Conservation (phyloP, 805 yeast species). For the Saccharomycopsis sp. region DNA sequence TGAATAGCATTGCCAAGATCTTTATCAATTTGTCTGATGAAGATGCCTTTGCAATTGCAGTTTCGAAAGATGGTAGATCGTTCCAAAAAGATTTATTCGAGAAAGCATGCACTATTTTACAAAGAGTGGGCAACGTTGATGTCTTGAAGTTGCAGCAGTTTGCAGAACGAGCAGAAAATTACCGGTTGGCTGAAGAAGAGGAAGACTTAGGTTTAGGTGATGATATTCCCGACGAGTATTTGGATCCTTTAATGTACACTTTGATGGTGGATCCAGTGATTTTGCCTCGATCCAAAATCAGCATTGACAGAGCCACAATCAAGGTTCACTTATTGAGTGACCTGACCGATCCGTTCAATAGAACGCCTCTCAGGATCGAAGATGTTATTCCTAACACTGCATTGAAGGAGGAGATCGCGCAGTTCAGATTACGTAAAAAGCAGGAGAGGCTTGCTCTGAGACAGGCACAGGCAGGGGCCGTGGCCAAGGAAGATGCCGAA, state of each 20-base stretch:
- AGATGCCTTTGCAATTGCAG: slow-evolving; percentile 64
- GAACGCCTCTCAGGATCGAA: slow-evolving; percentile 83
- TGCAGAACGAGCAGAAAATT: slow-evolving; percentile 57
- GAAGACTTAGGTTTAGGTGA: slow-evolving; percentile 79
- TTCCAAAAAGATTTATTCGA: slow-evolving; percentile 60
- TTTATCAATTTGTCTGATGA: slow-evolving; percentile 66
- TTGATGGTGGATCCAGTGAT: slow-evolving; percentile 94
- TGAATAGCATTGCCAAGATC: slow-evolving; percentile 65
- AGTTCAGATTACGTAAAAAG: slow-evolving; percentile 45
- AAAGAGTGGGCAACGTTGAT: slow-evolving; percentile 47
- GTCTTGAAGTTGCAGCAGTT: slow-evolving; percentile 48
- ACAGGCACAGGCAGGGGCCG: not conserved
- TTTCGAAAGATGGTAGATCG: slow-evolving; percentile 89
- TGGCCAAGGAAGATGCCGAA: slow-evolving; percentile 18
- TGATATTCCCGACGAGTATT: slow-evolving; percentile 91
- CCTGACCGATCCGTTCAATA: slow-evolving; percentile 94
- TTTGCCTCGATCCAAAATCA: slow-evolving; percentile 80
- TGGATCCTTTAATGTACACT: slow-evolving; percentile 95
- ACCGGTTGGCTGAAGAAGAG: slow-evolving; percentile 58
- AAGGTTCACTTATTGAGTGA: slow-evolving; percentile 91
- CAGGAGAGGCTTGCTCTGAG: slow-evolving; percentile 22
- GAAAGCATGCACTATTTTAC: slow-evolving; percentile 64
- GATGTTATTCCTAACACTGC: slow-evolving; percentile 79
- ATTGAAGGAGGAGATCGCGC: slow-evolving; percentile 52
- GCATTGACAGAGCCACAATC: slow-evolving; percentile 85